These are phyloP conservation scores for Fusarium xyrophilum DNA, from an alignment of 2,329 filamentous ascomycete genomes.

Conservation along the genomic window DNA sequence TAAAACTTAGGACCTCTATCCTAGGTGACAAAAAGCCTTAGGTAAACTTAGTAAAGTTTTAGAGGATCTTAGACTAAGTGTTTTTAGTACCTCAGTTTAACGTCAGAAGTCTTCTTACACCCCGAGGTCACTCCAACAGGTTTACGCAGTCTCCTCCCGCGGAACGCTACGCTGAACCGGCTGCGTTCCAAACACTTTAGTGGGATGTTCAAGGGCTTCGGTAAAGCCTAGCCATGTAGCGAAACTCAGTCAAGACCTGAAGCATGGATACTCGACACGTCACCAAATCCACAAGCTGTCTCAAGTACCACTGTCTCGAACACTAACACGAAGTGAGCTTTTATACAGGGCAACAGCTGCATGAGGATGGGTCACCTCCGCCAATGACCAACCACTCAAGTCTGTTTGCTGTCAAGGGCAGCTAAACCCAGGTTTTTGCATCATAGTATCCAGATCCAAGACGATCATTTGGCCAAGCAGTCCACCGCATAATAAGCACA, in stretches of 20 bases:
- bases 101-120: too few relatives aligned
- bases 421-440: conserved; percentile 4
- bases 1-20: too few relatives aligned
- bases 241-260: conserved; percentile 18
- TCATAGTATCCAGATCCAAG: not conserved
- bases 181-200: conserved; percentile 31
- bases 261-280: conserved; percentile 21
- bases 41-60: too few relatives aligned
- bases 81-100: too few relatives aligned
- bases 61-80: too few relatives aligned
- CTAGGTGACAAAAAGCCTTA: too few relatives aligned
- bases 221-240: conserved; percentile 8
- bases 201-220: conserved; percentile 23
- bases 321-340: conserved; percentile 26
- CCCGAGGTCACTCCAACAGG: conserved; percentile 14
- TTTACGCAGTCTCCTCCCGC: conserved; percentile 21
- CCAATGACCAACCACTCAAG: conserved; percentile 15
- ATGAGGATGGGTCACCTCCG: conserved; percentile 25
- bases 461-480: not conserved
- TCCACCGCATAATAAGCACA: not conserved
- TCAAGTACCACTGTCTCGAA: conserved; percentile 28
- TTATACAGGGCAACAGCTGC: conserved; percentile 26
- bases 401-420: conserved; percentile 6
- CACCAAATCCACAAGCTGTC: conserved; percentile 7
- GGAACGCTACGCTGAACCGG: conserved; percentile 22